Evolutionary conservation across 768 basidiomycete species (phyloP), one percentile per base, ranked within the genome.

Genomic region (Favolaschia claudopus): DNA sequence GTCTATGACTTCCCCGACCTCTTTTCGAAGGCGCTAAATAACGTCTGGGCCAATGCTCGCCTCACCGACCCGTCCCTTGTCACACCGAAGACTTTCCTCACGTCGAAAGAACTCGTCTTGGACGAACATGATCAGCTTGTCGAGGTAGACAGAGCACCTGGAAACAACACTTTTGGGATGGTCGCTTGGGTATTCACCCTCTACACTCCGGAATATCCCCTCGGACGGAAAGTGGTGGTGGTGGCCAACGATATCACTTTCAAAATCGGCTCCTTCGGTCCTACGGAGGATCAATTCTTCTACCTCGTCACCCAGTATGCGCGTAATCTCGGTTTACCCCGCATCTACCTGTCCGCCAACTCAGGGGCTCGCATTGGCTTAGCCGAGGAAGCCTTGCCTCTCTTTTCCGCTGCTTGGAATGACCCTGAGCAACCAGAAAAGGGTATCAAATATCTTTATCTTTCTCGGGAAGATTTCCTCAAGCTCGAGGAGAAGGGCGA

Each of bases 1-100:
- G 96, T 92, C 29, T 99, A 99, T 76, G 97, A 99, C 77, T 99
- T 99, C 89, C 97, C 97, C 37, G 97, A 97, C 69, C 87, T 99
- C 63, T 99, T 99, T 83, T 90, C 95, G 34, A 99, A 99, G 79
- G 95, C 96, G 7, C 80, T 99, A 58, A 92, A 95, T 69, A 94
- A 95, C 68, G 83, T 95, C 61, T 99, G 97, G 97, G 78, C 84
- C 63, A 87, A 89, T 67, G 86, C 86, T 39, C 85, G 89, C 36
- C 74, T 78, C 36, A 76, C 74, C 25, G 85, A 92, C 69, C 78
- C 93, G 13, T 84, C 87, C 17, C 76, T 95, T 47, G 81, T 83
- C 32, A 68, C 87, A 32, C 97, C 97, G 6, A 90, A 92, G 72
- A 84, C 84, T 40, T 82, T 93, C 58, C 78, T 99, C 42, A 86